These are phyloP conservation scores for Solanum clarkiae DNA, from an alignment of 257 asterid species.

Conservation along the genomic window DNA sequence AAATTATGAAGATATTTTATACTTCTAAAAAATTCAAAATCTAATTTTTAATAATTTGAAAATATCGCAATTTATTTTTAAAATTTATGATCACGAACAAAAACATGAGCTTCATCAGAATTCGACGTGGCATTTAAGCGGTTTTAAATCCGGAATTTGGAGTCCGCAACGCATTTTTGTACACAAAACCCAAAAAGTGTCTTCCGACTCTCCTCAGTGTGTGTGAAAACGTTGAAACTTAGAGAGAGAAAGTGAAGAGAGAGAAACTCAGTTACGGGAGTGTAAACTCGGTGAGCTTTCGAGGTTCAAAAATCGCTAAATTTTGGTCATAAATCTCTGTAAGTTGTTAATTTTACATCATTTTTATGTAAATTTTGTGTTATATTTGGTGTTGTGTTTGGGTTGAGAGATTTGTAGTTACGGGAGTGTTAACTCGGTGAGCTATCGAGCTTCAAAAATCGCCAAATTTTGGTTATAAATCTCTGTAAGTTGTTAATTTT, in stretches of 20 bases:
- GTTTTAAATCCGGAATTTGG: slow-evolving; percentile 65
- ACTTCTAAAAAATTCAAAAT: no score
- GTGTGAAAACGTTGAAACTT: slow-evolving; percentile 16
- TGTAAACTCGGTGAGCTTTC: neutral
- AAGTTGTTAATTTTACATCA: neutral
- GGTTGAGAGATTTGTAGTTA: no score
- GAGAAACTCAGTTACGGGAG: neutral
- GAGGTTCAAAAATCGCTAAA: slow-evolving; percentile 1
- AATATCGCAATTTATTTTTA: neutral
- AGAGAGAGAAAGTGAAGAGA: slow-evolving; percentile 2
- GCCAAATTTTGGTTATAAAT: slow-evolving; percentile 7
- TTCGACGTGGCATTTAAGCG: slow-evolving; percentile 49
- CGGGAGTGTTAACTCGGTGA: no score
- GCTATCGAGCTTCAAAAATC: slow-evolving; percentile 1
- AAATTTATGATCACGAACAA: neutral
- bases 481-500: slow-evolving; percentile 13
- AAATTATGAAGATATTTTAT: no score
- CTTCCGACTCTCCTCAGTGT: neutral
- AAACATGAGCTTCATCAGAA: neutral
- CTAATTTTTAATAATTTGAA: no score
- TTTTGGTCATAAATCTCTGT: slow-evolving; percentile 19
- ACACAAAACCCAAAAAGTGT: slow-evolving; percentile 1
- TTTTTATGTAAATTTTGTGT: no score
- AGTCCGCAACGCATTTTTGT: slow-evolving; percentile 48
- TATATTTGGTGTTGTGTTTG: no score